A percentile compares a stretch with the other conserved stretches of the same genome.
Evolutionary conservation across 2,329 filamentous ascomycete genomes (phyloP).

Genomic region (Triangularia setosa): DNA sequence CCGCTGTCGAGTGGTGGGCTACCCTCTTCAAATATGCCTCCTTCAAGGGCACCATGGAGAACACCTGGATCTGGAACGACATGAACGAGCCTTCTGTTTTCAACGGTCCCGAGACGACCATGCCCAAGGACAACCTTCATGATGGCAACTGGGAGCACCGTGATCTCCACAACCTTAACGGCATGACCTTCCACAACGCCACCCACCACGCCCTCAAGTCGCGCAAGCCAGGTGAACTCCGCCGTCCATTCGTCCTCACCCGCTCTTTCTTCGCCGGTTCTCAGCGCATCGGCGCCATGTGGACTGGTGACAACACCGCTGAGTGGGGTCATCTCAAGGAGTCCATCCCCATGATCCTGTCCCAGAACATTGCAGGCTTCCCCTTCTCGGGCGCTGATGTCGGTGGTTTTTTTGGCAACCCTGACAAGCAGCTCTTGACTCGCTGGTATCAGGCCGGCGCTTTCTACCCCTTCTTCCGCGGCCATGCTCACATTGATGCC

Average conservation of each 20-base stretch:
- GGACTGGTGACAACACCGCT: conserved; percentile 97
- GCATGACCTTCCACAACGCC: conserved; percentile 91
- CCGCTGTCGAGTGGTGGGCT: conserved; percentile 87
- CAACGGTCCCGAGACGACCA: conserved; percentile 95
- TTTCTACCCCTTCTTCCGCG: conserved; percentile 98
- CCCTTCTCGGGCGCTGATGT: conserved; percentile 95
- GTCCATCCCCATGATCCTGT: conserved; percentile 88
- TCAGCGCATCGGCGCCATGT: conserved; percentile 90
- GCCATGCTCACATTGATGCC: conserved; percentile 93
- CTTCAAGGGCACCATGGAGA: conserved; percentile 82
- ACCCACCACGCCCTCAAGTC: conserved; percentile 81
- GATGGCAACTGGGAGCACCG: conserved; percentile 91
- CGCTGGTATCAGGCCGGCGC: conserved; percentile 96
- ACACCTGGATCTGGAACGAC: conserved; percentile 97
- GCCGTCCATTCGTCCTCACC: conserved; percentile 87
- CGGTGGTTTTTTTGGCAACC: conserved; percentile 97
- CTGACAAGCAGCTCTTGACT: conserved; percentile 82
- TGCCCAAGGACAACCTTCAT: conserved; percentile 98
- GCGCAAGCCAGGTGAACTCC: conserved; percentile 79
- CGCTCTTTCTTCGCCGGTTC: conserved; percentile 89
- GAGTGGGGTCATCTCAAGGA: conserved; percentile 87
- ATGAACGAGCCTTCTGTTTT: conserved; percentile 99
- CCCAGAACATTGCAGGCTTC: conserved; percentile 87
- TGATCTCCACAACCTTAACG: conserved; percentile 93
- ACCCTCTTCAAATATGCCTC: conserved; percentile 79